A percentile compares a stretch with the other conserved stretches of the same genome.
Conservation (phyloP, 306 rosid genomes). For the Prunus salicina region DNA sequence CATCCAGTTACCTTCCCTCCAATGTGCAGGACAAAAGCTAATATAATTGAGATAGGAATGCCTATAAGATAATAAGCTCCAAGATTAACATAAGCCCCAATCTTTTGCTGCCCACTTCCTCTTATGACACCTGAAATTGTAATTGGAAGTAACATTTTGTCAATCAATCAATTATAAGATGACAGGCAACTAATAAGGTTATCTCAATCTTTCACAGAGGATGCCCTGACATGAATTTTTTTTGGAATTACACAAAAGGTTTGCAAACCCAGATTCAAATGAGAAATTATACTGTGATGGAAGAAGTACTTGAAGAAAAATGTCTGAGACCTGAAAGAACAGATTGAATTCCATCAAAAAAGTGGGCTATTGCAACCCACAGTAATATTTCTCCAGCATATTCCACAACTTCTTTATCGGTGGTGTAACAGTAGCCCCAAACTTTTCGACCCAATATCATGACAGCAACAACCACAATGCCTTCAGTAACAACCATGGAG, state of each 20-base stretch:
- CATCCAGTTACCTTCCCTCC: constrained; percentile 32
- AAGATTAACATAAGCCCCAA: constrained; percentile 32
- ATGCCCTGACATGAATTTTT: too few relatives aligned
- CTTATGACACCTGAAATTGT: constrained; percentile 18
- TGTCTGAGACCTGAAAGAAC: constrained; percentile 34
- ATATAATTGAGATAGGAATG: constrained; percentile 24
- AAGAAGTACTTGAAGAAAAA: neutral
- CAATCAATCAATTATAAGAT: neutral
- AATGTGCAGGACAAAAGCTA: constrained; percentile 34
- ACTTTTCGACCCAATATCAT: constrained; percentile 30
- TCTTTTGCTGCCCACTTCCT: constrained; percentile 37
- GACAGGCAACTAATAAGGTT: too few relatives aligned
- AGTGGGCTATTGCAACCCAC: constrained; percentile 34
- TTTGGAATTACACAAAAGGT: neutral
- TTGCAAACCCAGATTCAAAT: neutral
- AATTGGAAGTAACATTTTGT: neutral
- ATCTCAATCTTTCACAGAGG: too few relatives aligned
- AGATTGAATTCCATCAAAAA: constrained; percentile 45
- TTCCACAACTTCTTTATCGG: constrained; percentile 27
- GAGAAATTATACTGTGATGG: neutral
- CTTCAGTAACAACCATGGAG: constrained; percentile 34
- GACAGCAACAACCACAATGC: constrained; percentile 16
- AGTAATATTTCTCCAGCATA: constrained; percentile 37
- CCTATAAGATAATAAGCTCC: constrained; percentile 37
- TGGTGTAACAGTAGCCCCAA: constrained; percentile 50